A percentile compares a stretch with the other conserved stretches of the same genome.
These are phyloP conservation scores for Vigna trinervia DNA, from an alignment of 306 rosid genomes.

Conservation along the genomic window DNA sequence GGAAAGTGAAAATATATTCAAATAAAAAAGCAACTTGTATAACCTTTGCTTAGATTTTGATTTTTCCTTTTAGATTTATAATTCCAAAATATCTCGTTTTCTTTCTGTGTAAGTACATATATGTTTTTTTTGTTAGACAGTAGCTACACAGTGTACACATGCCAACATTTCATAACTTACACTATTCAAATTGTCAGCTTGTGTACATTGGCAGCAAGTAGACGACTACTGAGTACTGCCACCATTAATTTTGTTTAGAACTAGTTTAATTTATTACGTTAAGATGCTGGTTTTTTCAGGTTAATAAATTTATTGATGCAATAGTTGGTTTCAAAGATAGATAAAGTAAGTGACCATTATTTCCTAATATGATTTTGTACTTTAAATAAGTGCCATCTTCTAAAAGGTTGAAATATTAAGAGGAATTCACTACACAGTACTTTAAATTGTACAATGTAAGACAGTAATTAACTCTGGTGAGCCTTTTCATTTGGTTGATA, in stretches of 20 bases:
- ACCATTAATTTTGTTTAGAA: constrained; percentile 16
- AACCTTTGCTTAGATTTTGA: background rate
- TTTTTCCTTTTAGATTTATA: background rate
- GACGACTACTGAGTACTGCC: background rate
- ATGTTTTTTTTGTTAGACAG: background rate
- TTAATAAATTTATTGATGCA: background rate
- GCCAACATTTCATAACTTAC: background rate
- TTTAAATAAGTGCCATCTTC: background rate
- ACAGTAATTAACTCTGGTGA: background rate
- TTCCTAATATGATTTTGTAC: background rate
- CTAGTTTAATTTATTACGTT: background rate
- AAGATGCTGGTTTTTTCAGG: background rate
- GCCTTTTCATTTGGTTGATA: background rate
- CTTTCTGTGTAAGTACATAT: no score
- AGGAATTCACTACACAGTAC: background rate
- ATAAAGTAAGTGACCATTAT: background rate
- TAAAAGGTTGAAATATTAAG: background rate
- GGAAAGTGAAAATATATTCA: constrained; percentile 1
- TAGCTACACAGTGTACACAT: background rate
- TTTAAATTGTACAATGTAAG: background rate
- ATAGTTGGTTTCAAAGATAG: constrained; percentile 20
- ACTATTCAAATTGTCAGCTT: background rate
- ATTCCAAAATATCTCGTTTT: background rate
- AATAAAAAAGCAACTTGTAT: background rate
- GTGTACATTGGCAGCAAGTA: background rate